Percentiles rank a stretch among this genome's conserved stretches.
phyloP scores from a whole-genome alignment of 768 basidiomycete genomes.

The Pluteus cervinus region DNA sequence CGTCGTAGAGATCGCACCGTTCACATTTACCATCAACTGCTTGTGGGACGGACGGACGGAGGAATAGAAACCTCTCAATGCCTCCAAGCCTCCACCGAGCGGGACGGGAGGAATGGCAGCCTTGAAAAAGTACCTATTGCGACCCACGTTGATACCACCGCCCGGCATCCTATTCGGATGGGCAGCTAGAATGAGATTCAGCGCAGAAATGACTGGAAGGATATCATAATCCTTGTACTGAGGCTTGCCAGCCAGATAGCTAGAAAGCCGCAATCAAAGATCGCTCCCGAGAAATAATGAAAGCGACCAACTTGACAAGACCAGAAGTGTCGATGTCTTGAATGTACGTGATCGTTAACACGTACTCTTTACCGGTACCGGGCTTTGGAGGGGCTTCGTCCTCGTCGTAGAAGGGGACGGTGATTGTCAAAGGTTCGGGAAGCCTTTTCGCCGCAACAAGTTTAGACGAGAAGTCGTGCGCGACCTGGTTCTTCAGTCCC shows the following conservation, averaged over 20 bases:
- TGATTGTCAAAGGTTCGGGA: slow-evolving; percentile 37
- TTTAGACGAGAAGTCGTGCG: slow-evolving; percentile 51
- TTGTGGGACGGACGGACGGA: slow-evolving; percentile 52
- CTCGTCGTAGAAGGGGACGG: slow-evolving; percentile 42
- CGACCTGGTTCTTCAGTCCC: slow-evolving; percentile 45
- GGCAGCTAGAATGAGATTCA: slow-evolving; percentile 60
- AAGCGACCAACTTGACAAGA: slow-evolving; percentile 33
- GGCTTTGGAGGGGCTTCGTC: slow-evolving; percentile 41
- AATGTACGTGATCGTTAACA: slow-evolving; percentile 33
- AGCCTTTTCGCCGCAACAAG: slow-evolving; percentile 42
- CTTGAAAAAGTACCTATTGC: slow-evolving; percentile 63
- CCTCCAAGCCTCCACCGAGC: slow-evolving; percentile 49
- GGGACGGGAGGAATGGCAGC: slow-evolving; percentile 41
- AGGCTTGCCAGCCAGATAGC: slow-evolving; percentile 48
- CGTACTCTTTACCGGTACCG: slow-evolving; percentile 38
- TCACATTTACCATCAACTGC: slow-evolving; percentile 59
- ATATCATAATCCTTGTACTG: slow-evolving; percentile 53
- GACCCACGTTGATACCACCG: slow-evolving; percentile 59
- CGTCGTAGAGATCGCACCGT: slow-evolving; percentile 39
- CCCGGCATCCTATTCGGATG: slow-evolving; percentile 45
- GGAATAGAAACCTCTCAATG: slow-evolving; percentile 53
- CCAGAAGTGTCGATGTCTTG: slow-evolving; percentile 49
- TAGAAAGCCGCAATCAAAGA: slow-evolving; percentile 28
- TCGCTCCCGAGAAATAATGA: slow-evolving; percentile 15
- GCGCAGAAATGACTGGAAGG: slow-evolving; percentile 50